Evolutionary conservation across 2,329 filamentous ascomycete species (phyloP).

Genomic region (Colletotrichum eremochloae): DNA sequence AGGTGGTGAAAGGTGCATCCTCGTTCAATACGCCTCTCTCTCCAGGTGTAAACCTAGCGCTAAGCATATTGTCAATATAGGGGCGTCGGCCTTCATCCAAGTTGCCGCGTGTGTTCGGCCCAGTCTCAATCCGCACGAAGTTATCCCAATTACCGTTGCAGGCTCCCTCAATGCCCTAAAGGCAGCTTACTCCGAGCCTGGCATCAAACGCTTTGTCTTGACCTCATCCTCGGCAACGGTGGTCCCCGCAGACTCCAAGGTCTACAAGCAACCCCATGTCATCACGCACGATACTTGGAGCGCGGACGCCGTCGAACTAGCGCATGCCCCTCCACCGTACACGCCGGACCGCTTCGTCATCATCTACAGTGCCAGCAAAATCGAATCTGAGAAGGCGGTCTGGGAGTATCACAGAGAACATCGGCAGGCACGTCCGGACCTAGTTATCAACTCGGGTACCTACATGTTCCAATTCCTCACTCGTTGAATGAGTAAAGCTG

Average conservation of each 20-base stretch:
- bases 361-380: constrained; percentile 56
- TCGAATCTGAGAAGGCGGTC: constrained; percentile 51
- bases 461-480: background rate
- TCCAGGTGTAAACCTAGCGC: constrained; percentile 9
- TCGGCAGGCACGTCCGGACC: constrained; percentile 40
- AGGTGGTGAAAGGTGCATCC: constrained; percentile 47
- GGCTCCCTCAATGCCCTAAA: constrained; percentile 50
- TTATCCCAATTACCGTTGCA: constrained; percentile 51
- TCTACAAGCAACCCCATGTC: constrained; percentile 42
- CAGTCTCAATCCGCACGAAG: constrained; percentile 53
- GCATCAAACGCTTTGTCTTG: constrained; percentile 56
- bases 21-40: too few species aligned
- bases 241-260: constrained; percentile 37
- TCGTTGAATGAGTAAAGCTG: constrained; percentile 45
- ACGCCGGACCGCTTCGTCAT: constrained; percentile 42
- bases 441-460: constrained; percentile 23
- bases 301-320: constrained; percentile 49
- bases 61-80: constrained; percentile 42
- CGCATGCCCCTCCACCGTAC: constrained; percentile 55
- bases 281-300: constrained; percentile 52
- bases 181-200: constrained; percentile 49
- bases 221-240: constrained; percentile 52
- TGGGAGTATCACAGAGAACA: constrained; percentile 55
- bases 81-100: constrained; percentile 52
- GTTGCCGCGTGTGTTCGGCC: constrained; percentile 53